phyloP scores from a whole-genome alignment of 257 asterid species.

The Marsdenia floribunda region DNA sequence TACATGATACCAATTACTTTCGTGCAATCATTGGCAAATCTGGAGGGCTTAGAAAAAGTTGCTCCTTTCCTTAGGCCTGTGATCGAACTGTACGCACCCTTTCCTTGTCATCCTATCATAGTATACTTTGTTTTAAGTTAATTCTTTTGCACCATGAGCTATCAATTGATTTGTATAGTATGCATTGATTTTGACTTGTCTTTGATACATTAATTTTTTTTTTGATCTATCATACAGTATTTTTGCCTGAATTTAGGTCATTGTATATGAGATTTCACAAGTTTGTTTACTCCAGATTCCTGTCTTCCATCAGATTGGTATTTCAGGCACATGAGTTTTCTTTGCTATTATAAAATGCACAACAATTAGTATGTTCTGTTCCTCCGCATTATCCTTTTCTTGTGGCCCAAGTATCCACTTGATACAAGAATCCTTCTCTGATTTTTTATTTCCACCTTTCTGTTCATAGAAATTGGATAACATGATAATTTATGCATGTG shows the following conservation, averaged over 20 bases:
- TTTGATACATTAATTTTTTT: neutral
- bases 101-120: neutral
- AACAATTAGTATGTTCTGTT: neutral
- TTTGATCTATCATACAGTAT: too few relatives aligned
- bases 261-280: neutral
- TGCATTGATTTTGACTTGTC: neutral
- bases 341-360: too few relatives aligned
- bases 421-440: neutral
- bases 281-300: neutral
- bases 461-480: neutral
- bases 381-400: neutral
- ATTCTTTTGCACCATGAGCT: neutral
- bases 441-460: neutral
- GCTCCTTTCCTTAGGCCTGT: slow-evolving; percentile 94
- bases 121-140: neutral
- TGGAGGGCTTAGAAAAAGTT: slow-evolving; percentile 86
- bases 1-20: slow-evolving; percentile 98
- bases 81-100: slow-evolving; percentile 65
- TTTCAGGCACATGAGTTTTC: neutral
- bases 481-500: neutral
- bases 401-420: neutral
- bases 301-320: neutral
- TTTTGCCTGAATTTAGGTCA: neutral
- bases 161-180: neutral
- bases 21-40: slow-evolving; percentile 93